These are phyloP conservation scores for Acer yangbiense DNA, from an alignment of 345 rosid species.

Conservation along the genomic window DNA sequence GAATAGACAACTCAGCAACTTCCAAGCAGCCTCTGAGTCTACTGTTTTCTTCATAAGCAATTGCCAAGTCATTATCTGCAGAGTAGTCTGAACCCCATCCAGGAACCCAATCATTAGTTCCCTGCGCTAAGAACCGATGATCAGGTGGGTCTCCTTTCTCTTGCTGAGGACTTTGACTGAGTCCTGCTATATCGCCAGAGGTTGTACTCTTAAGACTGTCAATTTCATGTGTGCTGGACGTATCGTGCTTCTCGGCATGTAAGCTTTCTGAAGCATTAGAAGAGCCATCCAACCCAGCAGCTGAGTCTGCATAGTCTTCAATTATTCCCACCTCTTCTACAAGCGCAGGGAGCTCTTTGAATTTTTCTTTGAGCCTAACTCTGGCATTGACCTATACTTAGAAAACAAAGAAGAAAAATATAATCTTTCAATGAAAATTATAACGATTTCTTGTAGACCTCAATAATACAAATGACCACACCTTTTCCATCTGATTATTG, in stretches of 20 bases:
- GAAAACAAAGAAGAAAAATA: slow-evolving; percentile 5
- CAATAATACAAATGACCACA: slow-evolving; percentile 29
- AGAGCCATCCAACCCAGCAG: slow-evolving; percentile 81
- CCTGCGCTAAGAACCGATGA: slow-evolving; percentile 41
- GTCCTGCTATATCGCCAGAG: slow-evolving; percentile 77
- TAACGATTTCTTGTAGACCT: background rate
- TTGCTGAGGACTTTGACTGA: slow-evolving; percentile 55
- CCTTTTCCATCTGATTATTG: slow-evolving; percentile 62
- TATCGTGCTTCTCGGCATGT: slow-evolving; percentile 83
- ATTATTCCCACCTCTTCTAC: slow-evolving; percentile 51
- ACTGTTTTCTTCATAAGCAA: slow-evolving; percentile 68
- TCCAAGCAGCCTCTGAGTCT: slow-evolving; percentile 82
- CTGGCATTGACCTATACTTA: slow-evolving; percentile 54
- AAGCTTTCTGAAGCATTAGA: slow-evolving; percentile 85
- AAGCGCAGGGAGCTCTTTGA: slow-evolving; percentile 45
- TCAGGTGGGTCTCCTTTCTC: slow-evolving; percentile 60
- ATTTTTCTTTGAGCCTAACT: slow-evolving; percentile 63
- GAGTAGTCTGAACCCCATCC: slow-evolving; percentile 78
- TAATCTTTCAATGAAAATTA: background rate
- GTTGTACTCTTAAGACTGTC: slow-evolving; percentile 71
- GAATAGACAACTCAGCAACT: slow-evolving; percentile 74
- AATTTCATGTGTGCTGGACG: slow-evolving; percentile 69
- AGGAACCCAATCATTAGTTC: slow-evolving; percentile 59
- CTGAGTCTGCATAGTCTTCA: slow-evolving; percentile 61
- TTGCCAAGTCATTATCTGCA: slow-evolving; percentile 62